phyloP scores from a whole-genome alignment of 2,329 filamentous ascomycete species.

The Teratosphaeria destructans region DNA sequence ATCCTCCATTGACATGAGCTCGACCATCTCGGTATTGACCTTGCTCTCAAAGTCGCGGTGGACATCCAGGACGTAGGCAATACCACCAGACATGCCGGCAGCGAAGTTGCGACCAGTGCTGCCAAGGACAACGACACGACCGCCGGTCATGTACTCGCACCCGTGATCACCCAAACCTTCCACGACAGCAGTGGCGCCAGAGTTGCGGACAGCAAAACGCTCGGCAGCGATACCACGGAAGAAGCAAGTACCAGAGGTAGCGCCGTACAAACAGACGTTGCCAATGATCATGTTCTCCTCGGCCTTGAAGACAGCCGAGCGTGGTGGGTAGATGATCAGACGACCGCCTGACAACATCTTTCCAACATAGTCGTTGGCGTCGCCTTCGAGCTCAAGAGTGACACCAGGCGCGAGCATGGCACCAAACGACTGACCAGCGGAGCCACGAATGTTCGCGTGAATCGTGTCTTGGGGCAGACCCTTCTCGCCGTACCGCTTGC shows the following conservation, averaged over 20 bases:
- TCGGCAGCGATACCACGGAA: conserved; percentile 96
- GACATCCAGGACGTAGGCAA: conserved; percentile 87
- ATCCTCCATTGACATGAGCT: conserved; percentile 73
- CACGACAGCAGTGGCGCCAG: conserved; percentile 88
- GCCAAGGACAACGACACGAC: conserved; percentile 77
- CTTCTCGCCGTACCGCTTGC: conserved; percentile 79
- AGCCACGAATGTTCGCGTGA: conserved; percentile 92
- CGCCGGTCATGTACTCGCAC: conserved; percentile 98
- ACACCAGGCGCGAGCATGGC: conserved; percentile 88
- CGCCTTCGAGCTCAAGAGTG: conserved; percentile 88
- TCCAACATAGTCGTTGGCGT: conserved; percentile 92
- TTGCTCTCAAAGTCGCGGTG: conserved; percentile 82
- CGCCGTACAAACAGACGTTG: conserved; percentile 91
- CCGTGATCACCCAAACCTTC: conserved; percentile 94
- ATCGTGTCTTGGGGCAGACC: conserved; percentile 88
- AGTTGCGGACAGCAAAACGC: conserved; percentile 93
- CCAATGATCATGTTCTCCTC: conserved; percentile 92
- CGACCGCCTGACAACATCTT: conserved; percentile 92
- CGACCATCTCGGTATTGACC: conserved; percentile 97
- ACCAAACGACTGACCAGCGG: conserved; percentile 92
- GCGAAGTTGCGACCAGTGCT: conserved; percentile 93
- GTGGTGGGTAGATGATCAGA: conserved; percentile 85
- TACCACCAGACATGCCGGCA: conserved; percentile 96
- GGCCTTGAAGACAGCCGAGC: conserved; percentile 82
- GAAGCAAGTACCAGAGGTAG: conserved; percentile 82